Base-by-base conservation (phyloP, 768 basidiomycete species). In the Hypholoma sublateritium region DNA sequence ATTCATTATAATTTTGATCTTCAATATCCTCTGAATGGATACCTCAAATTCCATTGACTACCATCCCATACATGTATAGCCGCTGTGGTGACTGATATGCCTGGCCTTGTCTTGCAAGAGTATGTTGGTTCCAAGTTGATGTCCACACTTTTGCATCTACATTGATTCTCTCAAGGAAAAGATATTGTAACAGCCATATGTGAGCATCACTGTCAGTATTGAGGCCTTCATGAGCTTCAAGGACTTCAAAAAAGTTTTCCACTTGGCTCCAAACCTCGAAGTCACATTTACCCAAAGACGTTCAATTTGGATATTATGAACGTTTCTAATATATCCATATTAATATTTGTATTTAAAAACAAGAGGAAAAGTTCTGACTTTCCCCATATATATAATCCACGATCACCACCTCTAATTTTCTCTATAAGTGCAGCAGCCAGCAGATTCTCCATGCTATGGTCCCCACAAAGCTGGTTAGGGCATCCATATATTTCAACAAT, bases 211-310 rank as follows among this genome's bases (percentile, higher is more conserved):
- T 62, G 21, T 64, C 55, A 2, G 55, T 57, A 49, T 71, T 47
- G 0, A 77, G 65, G 5, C 68, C 65, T 42, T 64, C 41, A 37
- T 62, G 34, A 1, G 41, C 41, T 53, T 77, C 74, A 0, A 77
- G 62, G 3, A 56, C 47, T 7, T 53, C 24, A 53, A 77, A 73
- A 70, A 69, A 1, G 60, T 50, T 32, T 70, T 67, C 76, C 76
- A 77, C 43, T 69, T 71, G 8, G 51, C 41, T 4, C 74, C 70
- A 49, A 74, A 61, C 1, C 60, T 61, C 3, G 39, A 16, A 3
- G 70, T 74, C 1, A 76, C 62, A 56, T 77, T 71, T 6, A 64
- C 64, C 75, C 77, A 77, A 6, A 75, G 59, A 0, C 73, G 57
- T 45, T 77, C 73, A 35, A 71, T 71, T 0, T 62, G 61, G 9